phyloP scores from a whole-genome alignment of 2,329 filamentous ascomycete genomes.

The Aspergillus fijiensis region DNA sequence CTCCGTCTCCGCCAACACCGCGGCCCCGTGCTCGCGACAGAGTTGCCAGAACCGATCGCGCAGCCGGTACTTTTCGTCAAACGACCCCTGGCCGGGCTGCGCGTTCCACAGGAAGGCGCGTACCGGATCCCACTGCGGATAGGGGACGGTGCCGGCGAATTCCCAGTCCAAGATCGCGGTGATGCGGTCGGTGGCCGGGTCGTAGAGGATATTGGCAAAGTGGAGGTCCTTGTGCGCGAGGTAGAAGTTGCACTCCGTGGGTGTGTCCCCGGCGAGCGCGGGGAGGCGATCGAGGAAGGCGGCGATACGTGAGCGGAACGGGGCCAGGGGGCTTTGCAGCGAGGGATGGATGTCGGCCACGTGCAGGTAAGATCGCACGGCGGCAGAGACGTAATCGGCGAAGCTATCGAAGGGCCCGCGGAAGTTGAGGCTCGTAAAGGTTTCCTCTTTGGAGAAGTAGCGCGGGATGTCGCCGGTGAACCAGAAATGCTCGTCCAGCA shows the following conservation, averaged over 20 bases:
- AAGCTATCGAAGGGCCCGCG: neutral
- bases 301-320: neutral
- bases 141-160: neutral
- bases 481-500: slow-evolving; percentile 1
- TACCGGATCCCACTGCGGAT: neutral
- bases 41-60: neutral
- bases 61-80: neutral
- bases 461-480: neutral
- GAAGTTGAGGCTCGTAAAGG: neutral
- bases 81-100: neutral
- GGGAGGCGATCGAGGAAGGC: neutral
- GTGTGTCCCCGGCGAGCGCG: neutral
- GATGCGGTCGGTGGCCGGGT: neutral
- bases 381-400: neutral
- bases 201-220: neutral
- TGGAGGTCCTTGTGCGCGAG: neutral
- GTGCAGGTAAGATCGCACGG: neutral
- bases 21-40: neutral
- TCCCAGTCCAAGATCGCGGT: neutral
- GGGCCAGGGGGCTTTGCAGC: neutral
- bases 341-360: neutral
- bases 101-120: neutral
- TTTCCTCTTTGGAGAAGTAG: neutral
- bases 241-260: neutral
- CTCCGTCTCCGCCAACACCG: neutral